A percentile compares a stretch with the other conserved stretches of the same genome.
phyloP scores from a whole-genome alignment of 345 rosid genomes.

The Euphorbia pulcherrima region DNA sequence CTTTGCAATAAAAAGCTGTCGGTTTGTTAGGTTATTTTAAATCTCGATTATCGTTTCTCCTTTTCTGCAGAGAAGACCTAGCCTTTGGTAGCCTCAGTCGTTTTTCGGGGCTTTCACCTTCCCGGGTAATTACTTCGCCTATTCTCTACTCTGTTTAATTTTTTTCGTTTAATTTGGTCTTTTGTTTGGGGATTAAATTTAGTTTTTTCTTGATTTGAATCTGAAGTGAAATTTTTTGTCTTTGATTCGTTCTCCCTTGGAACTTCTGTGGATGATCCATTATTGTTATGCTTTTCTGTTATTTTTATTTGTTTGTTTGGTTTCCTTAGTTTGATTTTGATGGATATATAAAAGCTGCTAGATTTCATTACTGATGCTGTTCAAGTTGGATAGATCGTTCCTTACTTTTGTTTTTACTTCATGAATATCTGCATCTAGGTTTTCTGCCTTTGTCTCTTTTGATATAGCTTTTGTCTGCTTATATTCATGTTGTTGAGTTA shows the following conservation, averaged over 20 bases:
- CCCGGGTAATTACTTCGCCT: background rate
- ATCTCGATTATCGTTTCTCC: background rate
- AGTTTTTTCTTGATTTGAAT: background rate
- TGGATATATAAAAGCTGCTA: background rate
- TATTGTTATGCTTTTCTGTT: no score
- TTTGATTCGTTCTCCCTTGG: background rate
- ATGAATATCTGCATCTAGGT: background rate
- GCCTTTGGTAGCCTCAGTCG: background rate
- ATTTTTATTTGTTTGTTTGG: background rate
- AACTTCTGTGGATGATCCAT: no score
- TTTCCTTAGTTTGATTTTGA: background rate
- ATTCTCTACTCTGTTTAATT: background rate
- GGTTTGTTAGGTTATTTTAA: background rate
- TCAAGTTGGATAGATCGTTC: constrained; percentile 1
- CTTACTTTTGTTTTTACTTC: background rate
- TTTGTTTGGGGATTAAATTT: background rate
- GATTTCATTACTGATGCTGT: background rate
- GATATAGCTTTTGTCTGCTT: no score
- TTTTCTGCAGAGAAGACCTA: background rate
- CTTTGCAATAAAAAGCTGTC: background rate
- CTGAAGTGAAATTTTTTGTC: no score
- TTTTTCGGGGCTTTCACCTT: background rate
- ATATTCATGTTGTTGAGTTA: no score
- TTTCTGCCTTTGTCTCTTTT: background rate
- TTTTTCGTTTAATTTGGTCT: background rate